Evolutionary conservation across 495 filamentous ascomycete genomes (phyloP).

Genomic region (Talaromyces nanjingensis): DNA sequence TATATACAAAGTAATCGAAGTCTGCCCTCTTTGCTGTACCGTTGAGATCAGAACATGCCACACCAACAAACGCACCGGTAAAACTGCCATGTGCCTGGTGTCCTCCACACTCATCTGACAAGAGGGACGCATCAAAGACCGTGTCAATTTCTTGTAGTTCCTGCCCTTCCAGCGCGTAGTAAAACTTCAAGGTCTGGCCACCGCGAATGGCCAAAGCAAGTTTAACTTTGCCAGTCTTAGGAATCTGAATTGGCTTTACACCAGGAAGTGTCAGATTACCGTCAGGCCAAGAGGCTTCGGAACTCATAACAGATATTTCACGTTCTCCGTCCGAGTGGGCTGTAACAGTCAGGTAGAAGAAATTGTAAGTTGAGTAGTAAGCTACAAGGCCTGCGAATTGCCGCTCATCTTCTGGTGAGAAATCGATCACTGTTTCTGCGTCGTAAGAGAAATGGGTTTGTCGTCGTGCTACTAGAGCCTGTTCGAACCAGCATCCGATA

Average conservation of each 20-base stretch:
- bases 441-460: conserved; percentile 11
- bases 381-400: conserved; percentile 9
- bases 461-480: conserved; percentile 9
- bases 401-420: conserved; percentile 5
- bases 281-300: conserved; percentile 9
- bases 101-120: conserved; percentile 11
- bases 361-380: conserved; percentile 9
- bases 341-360: conserved; percentile 10
- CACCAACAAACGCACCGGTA: conserved; percentile 7
- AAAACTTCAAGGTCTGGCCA: conserved; percentile 8
- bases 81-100: conserved; percentile 9
- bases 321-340: conserved; percentile 9
- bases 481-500: conserved; percentile 9
- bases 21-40: conserved; percentile 4
- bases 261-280: neutral
- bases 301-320: conserved; percentile 6
- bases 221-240: conserved; percentile 1
- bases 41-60: conserved; percentile 10
- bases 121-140: conserved; percentile 4
- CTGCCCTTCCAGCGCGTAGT: conserved; percentile 4
- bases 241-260: conserved; percentile 1
- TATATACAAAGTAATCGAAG: conserved; percentile 8
- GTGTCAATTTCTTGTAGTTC: conserved; percentile 2
- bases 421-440: conserved; percentile 7
- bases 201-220: conserved; percentile 9